phyloP scores from a whole-genome alignment of 2,329 filamentous ascomycete species.

The Leptodontidium sp. region DNA sequence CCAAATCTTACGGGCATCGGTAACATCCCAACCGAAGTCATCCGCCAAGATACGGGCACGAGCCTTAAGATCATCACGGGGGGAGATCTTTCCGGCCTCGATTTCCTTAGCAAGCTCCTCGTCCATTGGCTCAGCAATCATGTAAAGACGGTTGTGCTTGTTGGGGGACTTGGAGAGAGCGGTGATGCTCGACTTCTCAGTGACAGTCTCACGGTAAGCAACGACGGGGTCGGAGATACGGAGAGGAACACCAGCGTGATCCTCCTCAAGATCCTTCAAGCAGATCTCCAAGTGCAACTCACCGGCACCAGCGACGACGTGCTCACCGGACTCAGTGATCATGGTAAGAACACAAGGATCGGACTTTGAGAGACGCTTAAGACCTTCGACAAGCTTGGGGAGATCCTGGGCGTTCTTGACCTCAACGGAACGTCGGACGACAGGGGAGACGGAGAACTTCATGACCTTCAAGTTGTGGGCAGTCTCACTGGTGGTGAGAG shows the following conservation, averaged over 20 bases:
- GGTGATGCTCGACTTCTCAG: constrained; percentile 85
- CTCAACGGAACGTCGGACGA: constrained; percentile 98
- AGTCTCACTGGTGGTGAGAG: constrained; percentile 94
- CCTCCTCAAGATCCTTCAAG: constrained; percentile 99
- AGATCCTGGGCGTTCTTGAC: constrained; percentile 99
- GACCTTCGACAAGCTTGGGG: constrained; percentile 99
- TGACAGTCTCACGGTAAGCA: constrained; percentile 97
- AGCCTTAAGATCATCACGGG: constrained; percentile 98
- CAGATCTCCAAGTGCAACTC: constrained; percentile 99
- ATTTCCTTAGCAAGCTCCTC: constrained; percentile 94
- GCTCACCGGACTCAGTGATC: constrained; percentile 94
- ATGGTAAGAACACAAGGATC: constrained; percentile 96
- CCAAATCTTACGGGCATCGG: constrained; percentile 99
- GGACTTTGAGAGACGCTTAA: constrained; percentile 99
- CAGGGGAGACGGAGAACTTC: constrained; percentile 99
- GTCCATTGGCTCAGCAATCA: constrained; percentile 86
- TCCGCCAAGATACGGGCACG: constrained; percentile 96
- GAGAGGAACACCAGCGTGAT: constrained; percentile 98
- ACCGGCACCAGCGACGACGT: constrained; percentile 98
- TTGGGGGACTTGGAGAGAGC: constrained; percentile 99
- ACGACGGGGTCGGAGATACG: constrained; percentile 98
- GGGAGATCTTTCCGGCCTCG: constrained; percentile 88
- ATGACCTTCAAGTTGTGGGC: constrained; percentile 99
- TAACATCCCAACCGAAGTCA: constrained; percentile 99
- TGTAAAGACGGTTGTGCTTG: constrained; percentile 99